Evolutionary conservation across 108 stramenopile genomes (phyloP).

Genomic region (Nitzschia sp.): DNA sequence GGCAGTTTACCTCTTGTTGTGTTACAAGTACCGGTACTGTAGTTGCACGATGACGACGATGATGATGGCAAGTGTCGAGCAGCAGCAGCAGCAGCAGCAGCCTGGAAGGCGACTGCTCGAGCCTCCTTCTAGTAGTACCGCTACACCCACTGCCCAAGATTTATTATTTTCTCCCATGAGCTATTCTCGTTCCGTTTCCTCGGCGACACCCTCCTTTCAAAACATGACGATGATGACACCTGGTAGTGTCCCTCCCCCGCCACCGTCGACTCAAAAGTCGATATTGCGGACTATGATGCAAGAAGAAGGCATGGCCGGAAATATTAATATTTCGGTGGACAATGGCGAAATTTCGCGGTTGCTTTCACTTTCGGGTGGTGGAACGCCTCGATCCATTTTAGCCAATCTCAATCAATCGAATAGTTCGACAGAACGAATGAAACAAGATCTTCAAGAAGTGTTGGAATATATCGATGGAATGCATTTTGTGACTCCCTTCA

Average conservation of each 20-base stretch:
- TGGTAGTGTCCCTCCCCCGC: conserved; percentile 16
- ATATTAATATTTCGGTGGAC: background rate
- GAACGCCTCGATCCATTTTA: conserved; percentile 14
- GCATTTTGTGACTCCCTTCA: conserved; percentile 2
- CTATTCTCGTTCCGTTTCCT: background rate
- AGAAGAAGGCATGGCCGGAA: background rate
- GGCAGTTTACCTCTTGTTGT: too few species aligned
- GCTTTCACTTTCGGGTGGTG: background rate
- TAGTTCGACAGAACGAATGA: conserved; percentile 1
- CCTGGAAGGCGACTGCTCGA: background rate
- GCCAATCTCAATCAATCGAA: background rate
- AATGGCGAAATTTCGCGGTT: background rate
- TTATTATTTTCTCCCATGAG: conserved; percentile 6
- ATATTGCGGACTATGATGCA: too few species aligned
- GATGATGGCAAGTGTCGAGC: background rate
- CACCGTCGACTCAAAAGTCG: conserved; percentile 7
- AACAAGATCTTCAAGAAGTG: conserved; percentile 1
- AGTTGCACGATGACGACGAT: background rate
- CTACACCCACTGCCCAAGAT: background rate
- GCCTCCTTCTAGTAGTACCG: background rate
- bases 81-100: background rate
- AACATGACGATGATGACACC: background rate
- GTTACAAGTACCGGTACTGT: background rate
- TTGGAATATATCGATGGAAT: conserved; percentile 14
- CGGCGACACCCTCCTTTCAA: background rate